phyloP scores from a whole-genome alignment of 768 basidiomycete genomes.

The Hydnum rufescens region DNA sequence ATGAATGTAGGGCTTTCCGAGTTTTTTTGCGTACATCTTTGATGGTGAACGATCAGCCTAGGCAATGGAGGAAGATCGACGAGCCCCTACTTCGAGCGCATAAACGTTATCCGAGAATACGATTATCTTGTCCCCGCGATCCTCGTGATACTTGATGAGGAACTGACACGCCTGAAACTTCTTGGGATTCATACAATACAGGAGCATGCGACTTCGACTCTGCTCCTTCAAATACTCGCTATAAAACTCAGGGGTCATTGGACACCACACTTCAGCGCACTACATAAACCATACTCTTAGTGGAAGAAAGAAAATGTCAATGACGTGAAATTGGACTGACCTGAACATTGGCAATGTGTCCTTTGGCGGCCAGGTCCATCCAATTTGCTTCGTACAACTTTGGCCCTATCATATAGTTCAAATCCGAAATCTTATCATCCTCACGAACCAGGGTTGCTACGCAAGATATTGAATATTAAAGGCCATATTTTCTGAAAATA shows the following conservation, averaged over 20 bases:
- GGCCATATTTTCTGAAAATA: constrained; percentile 5
- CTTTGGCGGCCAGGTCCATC: constrained; percentile 99
- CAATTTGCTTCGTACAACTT: constrained; percentile 99
- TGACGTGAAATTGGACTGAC: constrained; percentile 24
- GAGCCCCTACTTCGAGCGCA: constrained; percentile 59
- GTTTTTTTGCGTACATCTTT: constrained; percentile 81
- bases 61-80: neutral
- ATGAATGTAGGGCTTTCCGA: constrained; percentile 89
- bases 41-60: neutral
- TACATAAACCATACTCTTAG: constrained; percentile 16
- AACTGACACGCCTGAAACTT: constrained; percentile 99
- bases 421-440: constrained; percentile 95
- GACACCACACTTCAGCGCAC: constrained; percentile 99
- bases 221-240: constrained; percentile 88
- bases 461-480: constrained; percentile 1
- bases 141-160: constrained; percentile 94
- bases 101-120: constrained; percentile 99
- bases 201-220: constrained; percentile 80
- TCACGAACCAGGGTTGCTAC: constrained; percentile 93
- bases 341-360: constrained; percentile 99
- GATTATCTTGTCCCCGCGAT: constrained; percentile 95
- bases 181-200: constrained; percentile 99
- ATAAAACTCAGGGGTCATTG: constrained; percentile 99
- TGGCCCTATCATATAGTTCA: constrained; percentile 98
- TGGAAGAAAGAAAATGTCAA: neutral